phyloP scores from a whole-genome alignment of 768 basidiomycete species.

The Mrakia gelida region DNA sequence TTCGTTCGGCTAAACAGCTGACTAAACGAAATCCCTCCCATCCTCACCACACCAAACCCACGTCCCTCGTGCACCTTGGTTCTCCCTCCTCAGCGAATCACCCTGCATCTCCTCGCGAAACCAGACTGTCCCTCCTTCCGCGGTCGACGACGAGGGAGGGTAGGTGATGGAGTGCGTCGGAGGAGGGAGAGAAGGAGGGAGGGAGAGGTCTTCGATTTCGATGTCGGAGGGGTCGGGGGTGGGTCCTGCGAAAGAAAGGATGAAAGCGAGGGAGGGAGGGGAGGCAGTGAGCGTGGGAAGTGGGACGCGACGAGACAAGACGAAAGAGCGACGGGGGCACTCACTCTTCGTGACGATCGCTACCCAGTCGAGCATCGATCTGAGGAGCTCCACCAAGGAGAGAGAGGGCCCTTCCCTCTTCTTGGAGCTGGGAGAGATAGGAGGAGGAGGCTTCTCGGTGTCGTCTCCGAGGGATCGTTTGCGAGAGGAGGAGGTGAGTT shows the following conservation, averaged over 20 bases:
- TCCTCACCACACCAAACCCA: conserved; percentile 4
- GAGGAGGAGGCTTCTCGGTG: neutral
- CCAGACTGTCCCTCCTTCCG: neutral
- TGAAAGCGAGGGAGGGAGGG: neutral
- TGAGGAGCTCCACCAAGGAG: neutral
- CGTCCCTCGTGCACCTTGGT: neutral
- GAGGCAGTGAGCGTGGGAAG: neutral
- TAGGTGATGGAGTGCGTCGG: neutral
- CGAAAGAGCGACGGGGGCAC: neutral
- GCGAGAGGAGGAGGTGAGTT: neutral
- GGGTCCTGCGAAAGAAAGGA: neutral
- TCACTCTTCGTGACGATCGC: neutral
- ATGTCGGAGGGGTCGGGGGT: neutral
- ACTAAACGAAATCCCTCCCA: neutral
- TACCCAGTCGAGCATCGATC: conserved; percentile 8
- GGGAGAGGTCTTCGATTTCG: neutral
- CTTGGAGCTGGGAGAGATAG: neutral
- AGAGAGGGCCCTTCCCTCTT: neutral
- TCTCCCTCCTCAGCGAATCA: neutral
- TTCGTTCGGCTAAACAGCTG: neutral
- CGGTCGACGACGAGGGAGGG: neutral
- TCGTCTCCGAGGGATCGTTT: conserved; percentile 1
- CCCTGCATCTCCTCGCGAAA: neutral
- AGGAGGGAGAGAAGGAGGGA: neutral
- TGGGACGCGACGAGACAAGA: neutral